These are phyloP conservation scores for Excoecaria cochinchinensis DNA, from an alignment of 345 rosid species.

Conservation along the genomic window DNA sequence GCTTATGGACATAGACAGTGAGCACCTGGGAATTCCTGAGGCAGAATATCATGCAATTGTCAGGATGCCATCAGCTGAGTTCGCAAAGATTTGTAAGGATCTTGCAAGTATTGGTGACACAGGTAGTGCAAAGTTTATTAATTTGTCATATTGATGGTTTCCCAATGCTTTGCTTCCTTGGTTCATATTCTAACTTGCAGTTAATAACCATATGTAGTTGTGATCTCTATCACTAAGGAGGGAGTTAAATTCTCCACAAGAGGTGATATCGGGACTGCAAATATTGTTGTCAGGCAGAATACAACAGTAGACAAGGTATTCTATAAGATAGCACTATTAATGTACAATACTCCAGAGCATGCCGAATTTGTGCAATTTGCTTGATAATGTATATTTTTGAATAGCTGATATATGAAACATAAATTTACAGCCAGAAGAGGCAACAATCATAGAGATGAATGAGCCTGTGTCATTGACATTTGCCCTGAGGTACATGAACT, in stretches of 20 bases:
- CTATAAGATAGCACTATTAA: not conserved
- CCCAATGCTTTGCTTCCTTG: not conserved
- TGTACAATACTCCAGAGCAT: not conserved
- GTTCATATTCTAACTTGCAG: not conserved
- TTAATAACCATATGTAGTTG: slow-evolving; percentile 45
- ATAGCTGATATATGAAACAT: slow-evolving; percentile 1
- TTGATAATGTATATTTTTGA: not conserved
- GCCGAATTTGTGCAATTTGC: not conserved
- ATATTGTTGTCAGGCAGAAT: slow-evolving; percentile 91
- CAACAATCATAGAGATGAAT: slow-evolving; percentile 80
- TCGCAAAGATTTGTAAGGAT: slow-evolving; percentile 86
- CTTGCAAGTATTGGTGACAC: slow-evolving; percentile 94
- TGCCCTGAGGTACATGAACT: slow-evolving; percentile 93
- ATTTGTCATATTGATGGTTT: not conserved
- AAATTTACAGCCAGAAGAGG: slow-evolving; percentile 85
- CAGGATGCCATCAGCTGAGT: slow-evolving; percentile 90
- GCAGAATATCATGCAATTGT: slow-evolving; percentile 97
- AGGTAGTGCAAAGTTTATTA: slow-evolving; percentile 38
- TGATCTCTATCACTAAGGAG: slow-evolving; percentile 94
- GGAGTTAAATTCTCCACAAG: slow-evolving; percentile 96
- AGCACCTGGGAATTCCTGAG: slow-evolving; percentile 97
- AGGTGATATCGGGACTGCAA: slow-evolving; percentile 95
- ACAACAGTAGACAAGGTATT: slow-evolving; percentile 86
- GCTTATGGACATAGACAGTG: slow-evolving; percentile 96
- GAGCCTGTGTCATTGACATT: slow-evolving; percentile 94